Conservation (phyloP, 345 rosid species). For the Theobroma cacao region DNA sequence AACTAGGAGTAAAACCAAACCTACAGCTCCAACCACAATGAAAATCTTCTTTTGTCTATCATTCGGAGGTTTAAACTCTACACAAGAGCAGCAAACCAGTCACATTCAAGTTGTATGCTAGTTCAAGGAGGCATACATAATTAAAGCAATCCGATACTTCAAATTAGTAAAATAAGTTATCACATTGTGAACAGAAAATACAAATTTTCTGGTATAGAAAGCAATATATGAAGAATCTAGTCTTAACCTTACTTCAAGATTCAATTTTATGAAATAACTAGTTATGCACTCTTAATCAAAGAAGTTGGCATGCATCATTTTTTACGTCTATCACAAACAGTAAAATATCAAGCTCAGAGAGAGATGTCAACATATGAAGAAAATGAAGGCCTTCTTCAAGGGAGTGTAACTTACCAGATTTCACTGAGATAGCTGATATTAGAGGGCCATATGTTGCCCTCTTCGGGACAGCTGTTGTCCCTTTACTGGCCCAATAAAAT, state of each 20-base stretch:
- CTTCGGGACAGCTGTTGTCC: constrained; percentile 31
- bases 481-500: constrained; percentile 43
- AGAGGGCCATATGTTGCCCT: constrained; percentile 45
- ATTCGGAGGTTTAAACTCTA: constrained; percentile 15
- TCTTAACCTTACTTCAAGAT: not conserved
- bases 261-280: not conserved
- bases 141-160: not conserved
- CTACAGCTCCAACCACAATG: constrained; percentile 19
- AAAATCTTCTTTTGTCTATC: not conserved
- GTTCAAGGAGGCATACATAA: not conserved
- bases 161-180: not conserved
- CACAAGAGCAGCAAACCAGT: not conserved
- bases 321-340: not conserved
- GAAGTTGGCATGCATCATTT: not conserved
- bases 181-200: not conserved
- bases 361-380: not conserved
- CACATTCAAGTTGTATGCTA: not conserved
- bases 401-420: constrained; percentile 25
- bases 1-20: constrained; percentile 3
- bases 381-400: not conserved
- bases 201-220: not conserved
- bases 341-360: not conserved
- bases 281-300: not conserved
- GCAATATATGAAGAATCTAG: not conserved
- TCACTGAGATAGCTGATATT: constrained; percentile 46